Conservation (phyloP, 345 rosid genomes). For the Pseudoturritis turrita region DNA sequence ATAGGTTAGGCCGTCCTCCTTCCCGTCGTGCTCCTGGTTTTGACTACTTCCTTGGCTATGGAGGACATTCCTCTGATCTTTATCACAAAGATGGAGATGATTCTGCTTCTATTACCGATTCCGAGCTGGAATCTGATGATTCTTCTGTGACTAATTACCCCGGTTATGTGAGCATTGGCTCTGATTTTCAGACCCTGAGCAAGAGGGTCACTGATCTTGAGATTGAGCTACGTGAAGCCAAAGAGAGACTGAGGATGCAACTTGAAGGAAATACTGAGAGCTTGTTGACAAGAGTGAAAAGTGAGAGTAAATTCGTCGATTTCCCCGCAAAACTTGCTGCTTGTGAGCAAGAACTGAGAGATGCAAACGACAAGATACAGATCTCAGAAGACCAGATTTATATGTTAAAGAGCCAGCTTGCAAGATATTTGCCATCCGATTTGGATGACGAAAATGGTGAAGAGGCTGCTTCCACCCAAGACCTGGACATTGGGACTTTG, state of each 20-base stretch:
- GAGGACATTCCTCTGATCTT: slow-evolving; percentile 46
- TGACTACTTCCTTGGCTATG: slow-evolving; percentile 59
- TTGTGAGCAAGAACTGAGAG: slow-evolving; percentile 55
- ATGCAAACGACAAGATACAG: slow-evolving; percentile 46
- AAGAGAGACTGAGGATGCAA: slow-evolving; percentile 48
- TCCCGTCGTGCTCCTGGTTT: slow-evolving; percentile 65
- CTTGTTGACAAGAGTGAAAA: slow-evolving; percentile 26
- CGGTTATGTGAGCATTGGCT: slow-evolving; percentile 37
- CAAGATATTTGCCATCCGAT: slow-evolving; percentile 33
- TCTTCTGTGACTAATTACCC: slow-evolving; percentile 67
- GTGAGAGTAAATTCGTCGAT: slow-evolving; percentile 36
- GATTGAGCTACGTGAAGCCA: slow-evolving; percentile 50
- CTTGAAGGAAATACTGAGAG: slow-evolving; percentile 44
- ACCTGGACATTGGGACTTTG: slow-evolving; percentile 32
- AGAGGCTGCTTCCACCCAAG: slow-evolving; percentile 27
- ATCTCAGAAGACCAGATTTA: slow-evolving; percentile 48
- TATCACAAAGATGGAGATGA: slow-evolving; percentile 65
- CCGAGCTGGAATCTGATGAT: slow-evolving; percentile 64
- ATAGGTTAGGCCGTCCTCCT: slow-evolving; percentile 43
- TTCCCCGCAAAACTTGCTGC: slow-evolving; percentile 37
- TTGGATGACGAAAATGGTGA: slow-evolving; percentile 33
- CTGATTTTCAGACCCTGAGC: slow-evolving; percentile 44
- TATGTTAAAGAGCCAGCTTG: slow-evolving; percentile 49
- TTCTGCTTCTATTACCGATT: slow-evolving; percentile 59
- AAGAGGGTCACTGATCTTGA: slow-evolving; percentile 54